A percentile compares a stretch with the other conserved stretches of the same genome.
Evolutionary conservation across 106 monocot genomes (phyloP).

Genomic region (Platanthera zijinensis): DNA sequence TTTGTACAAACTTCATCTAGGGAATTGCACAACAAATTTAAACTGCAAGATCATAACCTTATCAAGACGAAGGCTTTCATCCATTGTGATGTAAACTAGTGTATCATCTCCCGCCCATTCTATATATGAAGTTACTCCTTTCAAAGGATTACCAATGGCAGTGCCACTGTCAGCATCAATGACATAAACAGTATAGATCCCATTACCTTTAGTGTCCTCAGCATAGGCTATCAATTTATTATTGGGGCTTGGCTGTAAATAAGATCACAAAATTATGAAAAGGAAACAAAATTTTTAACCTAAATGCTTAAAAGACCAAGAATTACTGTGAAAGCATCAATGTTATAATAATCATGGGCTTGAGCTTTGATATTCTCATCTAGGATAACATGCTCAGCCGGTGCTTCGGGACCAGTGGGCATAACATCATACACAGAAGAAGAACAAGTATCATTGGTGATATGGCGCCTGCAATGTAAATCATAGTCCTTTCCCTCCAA

Average conservation of each 20-base stretch:
- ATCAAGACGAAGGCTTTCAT: slow-evolving; percentile 64
- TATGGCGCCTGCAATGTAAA: slow-evolving; percentile 71
- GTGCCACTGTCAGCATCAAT: slow-evolving; percentile 63
- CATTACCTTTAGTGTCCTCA: slow-evolving; percentile 85
- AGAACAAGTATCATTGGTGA: slow-evolving; percentile 19
- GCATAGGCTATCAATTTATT: slow-evolving; percentile 69
- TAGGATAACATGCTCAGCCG: slow-evolving; percentile 78
- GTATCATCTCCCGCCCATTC: slow-evolving; percentile 72
- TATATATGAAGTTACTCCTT: slow-evolving; percentile 42
- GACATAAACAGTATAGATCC: slow-evolving; percentile 62
- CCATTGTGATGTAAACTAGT: slow-evolving; percentile 79
- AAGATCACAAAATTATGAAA: not conserved
- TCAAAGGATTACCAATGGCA: slow-evolving; percentile 48
- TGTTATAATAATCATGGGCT: slow-evolving; percentile 65
- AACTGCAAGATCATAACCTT: slow-evolving; percentile 38
- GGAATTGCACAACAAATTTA: not conserved
- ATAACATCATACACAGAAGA: slow-evolving; percentile 73
- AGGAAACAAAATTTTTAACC: not conserved
- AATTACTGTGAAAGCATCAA: slow-evolving; percentile 71
- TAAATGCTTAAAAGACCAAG: not conserved
- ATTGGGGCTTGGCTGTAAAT: slow-evolving; percentile 81
- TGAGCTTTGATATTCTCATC: slow-evolving; percentile 92
- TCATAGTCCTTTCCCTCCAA: slow-evolving; percentile 91
- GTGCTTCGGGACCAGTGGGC: slow-evolving; percentile 70
- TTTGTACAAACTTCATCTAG: slow-evolving; percentile 10